Percentiles rank a stretch among this genome's conserved stretches.
Evolutionary conservation across 148 eudicot species (phyloP).

Genomic region (Silene conica): DNA sequence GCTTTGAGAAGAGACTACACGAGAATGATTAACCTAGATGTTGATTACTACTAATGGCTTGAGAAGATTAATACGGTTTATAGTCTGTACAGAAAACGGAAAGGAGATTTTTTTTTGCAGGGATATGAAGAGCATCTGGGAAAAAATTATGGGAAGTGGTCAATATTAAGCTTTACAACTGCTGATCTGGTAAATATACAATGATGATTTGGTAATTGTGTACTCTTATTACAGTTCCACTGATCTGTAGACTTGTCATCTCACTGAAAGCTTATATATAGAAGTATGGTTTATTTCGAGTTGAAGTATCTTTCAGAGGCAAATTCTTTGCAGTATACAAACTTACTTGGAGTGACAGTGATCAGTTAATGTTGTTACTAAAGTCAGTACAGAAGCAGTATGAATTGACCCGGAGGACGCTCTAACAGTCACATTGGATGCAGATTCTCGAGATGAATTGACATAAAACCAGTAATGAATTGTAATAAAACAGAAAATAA

Average conservation of each 20-base stretch:
- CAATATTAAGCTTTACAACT: background rate
- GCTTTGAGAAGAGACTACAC: conserved; percentile 47
- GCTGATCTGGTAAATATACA: background rate
- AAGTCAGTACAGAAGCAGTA: no score
- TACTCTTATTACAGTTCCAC: background rate
- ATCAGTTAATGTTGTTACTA: no score
- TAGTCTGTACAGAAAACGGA: conserved; percentile 11
- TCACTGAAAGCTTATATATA: background rate
- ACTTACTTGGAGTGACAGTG: background rate
- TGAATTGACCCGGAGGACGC: no score
- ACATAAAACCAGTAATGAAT: no score
- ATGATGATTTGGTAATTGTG: background rate
- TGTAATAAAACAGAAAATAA: no score
- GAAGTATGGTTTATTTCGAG: background rate
- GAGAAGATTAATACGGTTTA: background rate
- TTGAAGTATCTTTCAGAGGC: background rate
- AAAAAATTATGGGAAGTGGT: background rate
- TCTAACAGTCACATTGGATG: no score
- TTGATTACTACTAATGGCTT: background rate
- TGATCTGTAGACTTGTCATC: background rate
- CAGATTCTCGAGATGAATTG: no score
- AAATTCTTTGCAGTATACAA: background rate
- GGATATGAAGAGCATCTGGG: background rate
- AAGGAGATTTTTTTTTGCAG: conserved; percentile 5
- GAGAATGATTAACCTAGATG: conserved; percentile 26